Conservation (phyloP, 768 basidiomycete species). For the Panus rudis region DNA sequence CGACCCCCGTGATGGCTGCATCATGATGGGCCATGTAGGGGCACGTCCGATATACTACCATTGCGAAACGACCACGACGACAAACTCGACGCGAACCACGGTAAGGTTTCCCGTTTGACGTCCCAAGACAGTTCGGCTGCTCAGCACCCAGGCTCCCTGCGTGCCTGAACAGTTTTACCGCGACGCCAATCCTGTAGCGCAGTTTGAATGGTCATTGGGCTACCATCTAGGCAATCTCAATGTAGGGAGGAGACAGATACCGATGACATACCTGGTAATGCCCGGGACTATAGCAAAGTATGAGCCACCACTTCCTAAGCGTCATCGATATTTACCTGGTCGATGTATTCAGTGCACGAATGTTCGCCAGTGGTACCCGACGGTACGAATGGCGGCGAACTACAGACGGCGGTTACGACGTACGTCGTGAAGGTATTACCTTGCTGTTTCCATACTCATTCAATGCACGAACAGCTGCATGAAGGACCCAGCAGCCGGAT, state of each 20-base stretch:
- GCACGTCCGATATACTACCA: slow-evolving; percentile 36
- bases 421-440: no score
- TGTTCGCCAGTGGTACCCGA: slow-evolving; percentile 52
- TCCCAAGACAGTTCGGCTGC: no score
- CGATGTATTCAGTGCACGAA: slow-evolving; percentile 42
- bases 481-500: slow-evolving; percentile 39
- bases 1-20: slow-evolving; percentile 57
- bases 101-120: slow-evolving; percentile 5
- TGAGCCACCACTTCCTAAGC: slow-evolving; percentile 10
- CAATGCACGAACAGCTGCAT: no score
- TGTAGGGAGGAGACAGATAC: slow-evolving; percentile 45
- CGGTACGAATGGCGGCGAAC: slow-evolving; percentile 62
- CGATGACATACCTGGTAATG: slow-evolving; percentile 58
- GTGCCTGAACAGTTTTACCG: slow-evolving; percentile 34
- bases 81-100: slow-evolving; percentile 6
- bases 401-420: slow-evolving; percentile 52
- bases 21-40: slow-evolving; percentile 46
- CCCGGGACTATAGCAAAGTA: slow-evolving; percentile 47
- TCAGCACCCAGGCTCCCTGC: slow-evolving; percentile 7
- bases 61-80: slow-evolving; percentile 42
- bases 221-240: slow-evolving; percentile 36
- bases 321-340: slow-evolving; percentile 10
- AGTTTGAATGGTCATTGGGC: slow-evolving; percentile 38
- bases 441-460: no score
- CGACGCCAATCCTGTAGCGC: slow-evolving; percentile 46